Conservation (phyloP, 2,329 filamentous ascomycete species). For the Ophiosphaerella korrae region DNA sequence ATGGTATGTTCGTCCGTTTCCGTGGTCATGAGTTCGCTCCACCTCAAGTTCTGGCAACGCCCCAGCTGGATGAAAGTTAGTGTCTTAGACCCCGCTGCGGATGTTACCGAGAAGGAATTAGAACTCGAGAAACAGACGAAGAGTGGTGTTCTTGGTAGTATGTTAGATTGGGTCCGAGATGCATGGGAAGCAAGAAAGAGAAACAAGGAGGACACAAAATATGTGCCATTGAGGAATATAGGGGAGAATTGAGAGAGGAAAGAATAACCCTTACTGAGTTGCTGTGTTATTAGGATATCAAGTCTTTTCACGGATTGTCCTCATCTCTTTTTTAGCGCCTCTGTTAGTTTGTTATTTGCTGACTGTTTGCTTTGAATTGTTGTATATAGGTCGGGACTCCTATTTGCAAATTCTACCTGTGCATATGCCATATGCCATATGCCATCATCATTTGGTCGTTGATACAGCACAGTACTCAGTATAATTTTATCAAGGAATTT, state of each 20-base stretch:
- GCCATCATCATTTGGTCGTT: too few species aligned
- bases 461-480: too few species aligned
- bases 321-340: background rate
- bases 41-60: conserved; percentile 84
- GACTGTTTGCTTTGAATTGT: conserved; percentile 1
- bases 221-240: conserved; percentile 54
- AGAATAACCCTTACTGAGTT: background rate
- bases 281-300: conserved; percentile 19
- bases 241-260: conserved; percentile 31
- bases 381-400: conserved; percentile 10
- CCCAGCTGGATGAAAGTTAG: conserved; percentile 85
- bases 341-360: background rate
- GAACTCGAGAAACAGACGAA: conserved; percentile 28
- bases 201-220: conserved; percentile 48
- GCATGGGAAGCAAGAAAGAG: conserved; percentile 42
- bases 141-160: conserved; percentile 26
- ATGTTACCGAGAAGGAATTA: conserved; percentile 33
- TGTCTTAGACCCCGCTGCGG: conserved; percentile 56
- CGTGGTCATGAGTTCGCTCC: conserved; percentile 81
- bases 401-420: background rate
- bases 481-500: too few species aligned
- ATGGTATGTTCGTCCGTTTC: conserved; percentile 92
- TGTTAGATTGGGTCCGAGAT: conserved; percentile 37
- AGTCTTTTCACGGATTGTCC: background rate
- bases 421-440: too few species aligned